A percentile compares a stretch with the other conserved stretches of the same genome.
phyloP scores from a whole-genome alignment of 495 filamentous ascomycete genomes.

The Parathielavia hyrcaniae region DNA sequence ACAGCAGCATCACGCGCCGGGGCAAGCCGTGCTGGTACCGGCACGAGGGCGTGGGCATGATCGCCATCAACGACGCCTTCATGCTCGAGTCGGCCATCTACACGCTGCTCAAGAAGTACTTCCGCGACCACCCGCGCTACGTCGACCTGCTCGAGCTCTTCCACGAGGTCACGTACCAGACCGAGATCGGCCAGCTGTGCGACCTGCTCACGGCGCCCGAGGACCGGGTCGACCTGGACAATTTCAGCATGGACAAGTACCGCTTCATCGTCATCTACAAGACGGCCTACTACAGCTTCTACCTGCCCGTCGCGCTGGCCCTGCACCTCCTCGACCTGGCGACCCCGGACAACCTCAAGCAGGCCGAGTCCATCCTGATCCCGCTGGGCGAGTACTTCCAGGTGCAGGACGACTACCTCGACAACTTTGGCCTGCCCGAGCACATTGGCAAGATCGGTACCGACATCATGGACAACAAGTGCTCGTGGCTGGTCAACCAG shows the following conservation, averaged over 20 bases:
- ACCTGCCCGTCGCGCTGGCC: slow-evolving; percentile 91
- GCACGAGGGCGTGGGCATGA: slow-evolving; percentile 75
- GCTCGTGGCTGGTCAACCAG: slow-evolving; percentile 94
- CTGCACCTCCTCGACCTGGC: slow-evolving; percentile 75
- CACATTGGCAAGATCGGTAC: slow-evolving; percentile 97
- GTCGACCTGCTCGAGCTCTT: slow-evolving; percentile 89
- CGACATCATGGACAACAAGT: slow-evolving; percentile 99
- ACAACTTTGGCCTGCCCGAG: slow-evolving; percentile 88
- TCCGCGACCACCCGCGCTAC: slow-evolving; percentile 77
- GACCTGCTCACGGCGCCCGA: slow-evolving; percentile 95
- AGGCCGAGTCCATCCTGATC: slow-evolving; percentile 85
- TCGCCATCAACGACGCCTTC: slow-evolving; percentile 98
- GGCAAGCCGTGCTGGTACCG: slow-evolving; percentile 95
- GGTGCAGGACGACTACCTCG: slow-evolving; percentile 96
- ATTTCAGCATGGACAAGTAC: slow-evolving; percentile 93
- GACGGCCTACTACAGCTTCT: slow-evolving; percentile 98
- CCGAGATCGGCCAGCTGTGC: slow-evolving; percentile 88
- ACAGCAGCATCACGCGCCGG: slow-evolving; percentile 84
- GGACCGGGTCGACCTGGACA: slow-evolving; percentile 80
- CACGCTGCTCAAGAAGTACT: slow-evolving; percentile 84
- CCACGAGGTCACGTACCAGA: slow-evolving; percentile 88
- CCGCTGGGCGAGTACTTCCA: slow-evolving; percentile 99
- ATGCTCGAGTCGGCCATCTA: slow-evolving; percentile 91
- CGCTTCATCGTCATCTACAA: slow-evolving; percentile 99
- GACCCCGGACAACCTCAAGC: slow-evolving; percentile 74